Percentiles rank a stretch among this genome's conserved stretches.
phyloP scores from a whole-genome alignment of 768 basidiomycete species.

The Hericium rajendrae region DNA sequence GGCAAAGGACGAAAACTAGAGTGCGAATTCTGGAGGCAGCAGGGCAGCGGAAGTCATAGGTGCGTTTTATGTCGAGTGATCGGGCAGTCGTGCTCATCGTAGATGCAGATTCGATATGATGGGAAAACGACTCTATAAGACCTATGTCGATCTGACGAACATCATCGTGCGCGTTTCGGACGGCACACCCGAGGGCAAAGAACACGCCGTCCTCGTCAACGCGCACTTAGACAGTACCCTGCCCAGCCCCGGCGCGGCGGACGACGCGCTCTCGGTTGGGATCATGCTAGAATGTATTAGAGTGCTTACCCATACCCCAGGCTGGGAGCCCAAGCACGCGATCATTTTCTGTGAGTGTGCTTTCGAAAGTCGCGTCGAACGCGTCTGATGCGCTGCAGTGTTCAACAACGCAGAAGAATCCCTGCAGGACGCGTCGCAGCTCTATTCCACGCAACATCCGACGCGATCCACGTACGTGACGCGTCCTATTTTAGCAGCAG shows the following conservation, averaged over 20 bases:
- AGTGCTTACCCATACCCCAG: constrained; percentile 59
- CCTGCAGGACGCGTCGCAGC: constrained; percentile 88
- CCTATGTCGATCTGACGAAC: constrained; percentile 81
- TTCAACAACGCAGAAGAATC: constrained; percentile 96
- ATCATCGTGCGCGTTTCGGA: constrained; percentile 81
- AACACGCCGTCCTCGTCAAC: constrained; percentile 80
- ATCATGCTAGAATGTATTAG: constrained; percentile 87
- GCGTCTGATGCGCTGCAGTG: constrained; percentile 34
- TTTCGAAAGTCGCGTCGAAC: not conserved
- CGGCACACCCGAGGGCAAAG: constrained; percentile 60
- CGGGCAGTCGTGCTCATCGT: not conserved
- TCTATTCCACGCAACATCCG: constrained; percentile 87
- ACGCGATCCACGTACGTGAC: constrained; percentile 52
- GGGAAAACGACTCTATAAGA: constrained; percentile 73
- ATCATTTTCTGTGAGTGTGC: constrained; percentile 66
- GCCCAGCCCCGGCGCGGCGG: constrained; percentile 81
- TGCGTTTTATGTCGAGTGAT: constrained; percentile 26
- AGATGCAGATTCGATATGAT: constrained; percentile 81
- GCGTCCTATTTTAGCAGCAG: not conserved
- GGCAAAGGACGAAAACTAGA: constrained; percentile 47
- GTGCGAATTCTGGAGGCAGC: constrained; percentile 88
- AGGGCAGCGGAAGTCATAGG: constrained; percentile 84
- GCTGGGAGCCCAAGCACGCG: constrained; percentile 65
- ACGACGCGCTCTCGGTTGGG: constrained; percentile 82
- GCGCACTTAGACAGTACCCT: constrained; percentile 85